Evolutionary conservation across 805 yeast species (phyloP), one percentile per base, ranked within the genome.

Genomic region (Schwanniomyces polymorphus): DNA sequence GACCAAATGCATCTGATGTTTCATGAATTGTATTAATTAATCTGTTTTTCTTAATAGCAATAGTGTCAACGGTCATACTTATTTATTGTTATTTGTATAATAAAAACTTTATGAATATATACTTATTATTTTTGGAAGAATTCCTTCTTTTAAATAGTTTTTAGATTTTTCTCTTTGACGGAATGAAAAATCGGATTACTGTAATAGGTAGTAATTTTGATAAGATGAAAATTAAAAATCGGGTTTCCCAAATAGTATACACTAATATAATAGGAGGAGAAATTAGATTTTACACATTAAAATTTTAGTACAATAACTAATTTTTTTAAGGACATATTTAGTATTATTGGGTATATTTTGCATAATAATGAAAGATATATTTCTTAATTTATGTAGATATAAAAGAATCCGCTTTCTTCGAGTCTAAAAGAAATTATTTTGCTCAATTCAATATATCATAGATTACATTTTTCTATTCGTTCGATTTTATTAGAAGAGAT

Each of bases 21-120:
- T 74, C 73, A 59, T 85, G 86, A 50, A 85, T 82, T 5, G 88
- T 82, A 17, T 74, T 67, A 48, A 83, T 60, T 45, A 84, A 67
- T 44, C 86, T 67, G 38, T 41, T 29, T 26, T 23, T 11, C 31
- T 46, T 14, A 26, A 44, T 38, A 14, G 21, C 14, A 11, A 21
- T 7, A 14, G 1, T 23, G 12, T 25, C n/a, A 8, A 37, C 27
- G 10, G 27, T 18, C 39, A 37, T 37, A 18, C 8, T 21, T 37
- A 7, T 21, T 37, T 37, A 6, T 5, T 16, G 6, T 27, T 21
- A 21, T 14, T 14, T 17, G 7, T 25, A 14, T 25, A 27, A 10
- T 14, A 7, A 16, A 6, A 38, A 38, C n/a, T n/a, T n/a, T n/a
- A n/a, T 17, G 3, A 9, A 18, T 16, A 18, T 34, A 4, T 3